A percentile compares a stretch with the other conserved stretches of the same genome.
Conservation (phyloP, 768 basidiomycete species). For the Trametes maxima region DNA sequence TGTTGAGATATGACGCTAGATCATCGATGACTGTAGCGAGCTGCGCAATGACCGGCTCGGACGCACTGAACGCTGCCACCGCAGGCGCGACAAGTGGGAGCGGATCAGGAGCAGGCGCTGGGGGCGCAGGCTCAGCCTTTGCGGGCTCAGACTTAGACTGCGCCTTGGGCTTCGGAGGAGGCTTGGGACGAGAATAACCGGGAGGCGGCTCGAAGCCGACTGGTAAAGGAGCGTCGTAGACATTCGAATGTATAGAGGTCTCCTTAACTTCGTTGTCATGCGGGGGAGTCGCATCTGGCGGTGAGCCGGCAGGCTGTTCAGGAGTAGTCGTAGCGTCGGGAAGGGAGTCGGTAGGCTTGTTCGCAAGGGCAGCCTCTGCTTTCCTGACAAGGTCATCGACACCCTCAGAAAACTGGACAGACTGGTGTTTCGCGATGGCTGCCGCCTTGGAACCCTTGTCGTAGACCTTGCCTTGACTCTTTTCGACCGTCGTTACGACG, state of each 20-base stretch:
- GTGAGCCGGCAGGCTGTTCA: conserved; percentile 28
- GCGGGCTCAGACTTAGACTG: conserved; percentile 15
- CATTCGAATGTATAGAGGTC: conserved; percentile 31
- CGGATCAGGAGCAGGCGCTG: conserved; percentile 39
- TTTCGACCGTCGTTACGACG: conserved; percentile 53
- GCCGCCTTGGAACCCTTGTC: conserved; percentile 40
- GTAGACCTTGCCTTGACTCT: conserved; percentile 35
- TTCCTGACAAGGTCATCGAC: conserved; percentile 66
- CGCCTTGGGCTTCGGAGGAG: conserved; percentile 19
- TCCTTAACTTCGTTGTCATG: conserved; percentile 24
- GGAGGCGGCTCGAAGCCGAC: conserved; percentile 94
- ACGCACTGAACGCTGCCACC: conserved; percentile 66
- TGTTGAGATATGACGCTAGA: conserved; percentile 80
- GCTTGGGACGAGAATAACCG: conserved; percentile 69
- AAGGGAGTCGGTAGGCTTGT: conserved; percentile 39
- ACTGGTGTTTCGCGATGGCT: conserved; percentile 47
- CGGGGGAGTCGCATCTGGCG: conserved; percentile 32
- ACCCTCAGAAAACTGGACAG: conserved; percentile 59
- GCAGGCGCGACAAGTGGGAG: conserved; percentile 84
- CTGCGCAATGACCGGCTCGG: conserved; percentile 92
- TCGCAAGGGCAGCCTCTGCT: conserved; percentile 71
- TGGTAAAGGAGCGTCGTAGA: conserved; percentile 79
- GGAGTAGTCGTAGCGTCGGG: conserved; percentile 31
- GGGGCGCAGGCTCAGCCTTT: conserved; percentile 31
- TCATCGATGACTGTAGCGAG: conserved; percentile 92